Percentiles rank a stretch among this genome's conserved stretches.
These are phyloP conservation scores for Phytophthora constricta DNA, from an alignment of 352 stramenopile species.

Conservation along the genomic window DNA sequence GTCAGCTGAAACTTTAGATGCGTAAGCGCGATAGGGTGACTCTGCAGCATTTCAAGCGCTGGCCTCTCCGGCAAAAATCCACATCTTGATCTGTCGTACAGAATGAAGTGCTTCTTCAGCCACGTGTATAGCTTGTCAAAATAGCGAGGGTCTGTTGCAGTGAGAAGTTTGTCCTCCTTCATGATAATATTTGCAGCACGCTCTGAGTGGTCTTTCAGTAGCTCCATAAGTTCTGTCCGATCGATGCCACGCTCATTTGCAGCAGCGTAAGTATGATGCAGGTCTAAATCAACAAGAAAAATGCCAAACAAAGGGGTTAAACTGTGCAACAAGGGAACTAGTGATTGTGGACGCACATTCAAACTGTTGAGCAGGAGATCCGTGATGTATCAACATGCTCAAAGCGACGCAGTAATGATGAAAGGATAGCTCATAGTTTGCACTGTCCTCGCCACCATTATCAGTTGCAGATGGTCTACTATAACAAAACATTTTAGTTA, in stretches of 20 bases:
- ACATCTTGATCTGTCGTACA: conserved; percentile 46
- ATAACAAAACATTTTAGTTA: too few relatives aligned
- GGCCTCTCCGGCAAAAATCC: conserved; percentile 44
- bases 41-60: conserved; percentile 54
- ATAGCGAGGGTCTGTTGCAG: conserved; percentile 41
- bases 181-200: conserved; percentile 16
- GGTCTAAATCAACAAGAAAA: conserved; percentile 29
- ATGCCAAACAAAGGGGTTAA: background rate
- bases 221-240: conserved; percentile 52
- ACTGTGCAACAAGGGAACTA: background rate
- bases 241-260: conserved; percentile 67
- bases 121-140: conserved; percentile 79
- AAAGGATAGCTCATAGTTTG: conserved; percentile 43
- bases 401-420: conserved; percentile 61
- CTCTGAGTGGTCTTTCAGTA: conserved; percentile 65
- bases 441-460: conserved; percentile 1
- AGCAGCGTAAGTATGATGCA: conserved; percentile 62
- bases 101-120: conserved; percentile 71
- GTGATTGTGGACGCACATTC: conserved; percentile 48
- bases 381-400: conserved; percentile 51
- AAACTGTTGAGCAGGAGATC: conserved; percentile 54
- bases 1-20: conserved; percentile 59
- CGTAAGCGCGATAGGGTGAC: conserved; percentile 47
- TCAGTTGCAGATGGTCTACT: conserved; percentile 4
- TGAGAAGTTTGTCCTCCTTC: conserved; percentile 26